phyloP scores from a whole-genome alignment of 805 yeast genomes.

The Brettanomyces naardenensis region DNA sequence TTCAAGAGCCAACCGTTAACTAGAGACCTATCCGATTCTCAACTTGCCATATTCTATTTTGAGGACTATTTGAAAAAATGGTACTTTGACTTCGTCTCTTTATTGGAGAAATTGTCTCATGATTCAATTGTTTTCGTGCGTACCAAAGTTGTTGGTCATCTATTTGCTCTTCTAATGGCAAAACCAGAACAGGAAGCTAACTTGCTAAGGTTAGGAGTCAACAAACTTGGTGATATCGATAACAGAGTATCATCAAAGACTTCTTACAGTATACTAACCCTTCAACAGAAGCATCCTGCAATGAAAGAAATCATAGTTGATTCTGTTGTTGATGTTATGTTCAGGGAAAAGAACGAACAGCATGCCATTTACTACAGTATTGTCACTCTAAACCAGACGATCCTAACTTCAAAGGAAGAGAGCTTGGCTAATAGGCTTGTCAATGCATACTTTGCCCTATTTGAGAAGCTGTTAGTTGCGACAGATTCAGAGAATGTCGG shows the following conservation, averaged over 20 bases:
- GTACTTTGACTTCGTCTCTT: slow-evolving; percentile 68
- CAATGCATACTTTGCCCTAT: slow-evolving; percentile 76
- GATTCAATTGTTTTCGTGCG: slow-evolving; percentile 89
- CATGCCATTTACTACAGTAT: slow-evolving; percentile 85
- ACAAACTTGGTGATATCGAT: slow-evolving; percentile 89
- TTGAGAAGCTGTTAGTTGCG: slow-evolving; percentile 73
- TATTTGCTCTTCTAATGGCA: slow-evolving; percentile 69
- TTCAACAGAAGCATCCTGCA: slow-evolving; percentile 90
- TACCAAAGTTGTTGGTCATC: slow-evolving; percentile 63
- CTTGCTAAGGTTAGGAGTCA: slow-evolving; percentile 78
- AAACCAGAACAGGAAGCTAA: slow-evolving; percentile 98
- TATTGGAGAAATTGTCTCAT: slow-evolving; percentile 74
- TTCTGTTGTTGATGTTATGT: slow-evolving; percentile 71
- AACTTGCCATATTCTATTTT: slow-evolving; percentile 69
- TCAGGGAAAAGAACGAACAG: slow-evolving; percentile 69
- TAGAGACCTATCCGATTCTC: slow-evolving; percentile 38
- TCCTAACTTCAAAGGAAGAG: slow-evolving; percentile 68
- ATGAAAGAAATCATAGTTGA: slow-evolving; percentile 82
- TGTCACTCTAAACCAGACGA: slow-evolving; percentile 87
- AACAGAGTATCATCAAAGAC: slow-evolving; percentile 86
- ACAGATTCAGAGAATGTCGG: slow-evolving; percentile 42
- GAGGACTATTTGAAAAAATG: slow-evolving; percentile 81
- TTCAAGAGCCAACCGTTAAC: slow-evolving; percentile 70
- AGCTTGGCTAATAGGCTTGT: slow-evolving; percentile 78
- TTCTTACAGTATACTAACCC: slow-evolving; percentile 68